phyloP scores from a whole-genome alignment of 139 green algal species.

The Astrephomene gubernaculifera region DNA sequence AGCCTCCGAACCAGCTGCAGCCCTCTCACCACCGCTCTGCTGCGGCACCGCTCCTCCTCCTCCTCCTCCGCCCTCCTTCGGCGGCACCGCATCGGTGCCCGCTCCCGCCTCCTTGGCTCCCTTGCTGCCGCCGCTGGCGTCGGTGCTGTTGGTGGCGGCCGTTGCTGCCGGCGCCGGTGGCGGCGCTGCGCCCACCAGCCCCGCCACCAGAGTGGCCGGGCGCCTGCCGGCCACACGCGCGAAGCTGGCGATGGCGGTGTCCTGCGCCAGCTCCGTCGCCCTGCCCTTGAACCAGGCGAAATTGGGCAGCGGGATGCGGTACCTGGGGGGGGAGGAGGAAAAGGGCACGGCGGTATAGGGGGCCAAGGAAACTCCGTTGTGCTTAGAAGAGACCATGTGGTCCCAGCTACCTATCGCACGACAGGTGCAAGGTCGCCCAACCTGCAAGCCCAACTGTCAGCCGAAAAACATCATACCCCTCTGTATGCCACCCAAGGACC shows the following conservation, averaged over 20 bases:
- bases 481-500: too few relatives aligned
- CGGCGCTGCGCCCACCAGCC: constrained; percentile 12
- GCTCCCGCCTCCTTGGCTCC: not conserved
- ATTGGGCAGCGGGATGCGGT: constrained; percentile 36
- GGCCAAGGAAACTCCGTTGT: too few relatives aligned
- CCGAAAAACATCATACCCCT: too few relatives aligned
- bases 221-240: not conserved
- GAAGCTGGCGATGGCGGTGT: constrained; percentile 25
- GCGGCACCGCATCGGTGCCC: not conserved
- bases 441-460: too few relatives aligned
- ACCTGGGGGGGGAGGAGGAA: not conserved
- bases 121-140: not conserved
- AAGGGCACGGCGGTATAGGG: not conserved
- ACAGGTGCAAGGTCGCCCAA: too few relatives aligned
- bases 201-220: constrained; percentile 1
- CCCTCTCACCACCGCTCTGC: not conserved
- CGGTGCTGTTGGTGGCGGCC: not conserved
- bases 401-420: too few relatives aligned
- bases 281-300: constrained; percentile 27
- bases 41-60: not conserved
- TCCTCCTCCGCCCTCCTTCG: not conserved
- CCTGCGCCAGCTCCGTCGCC: constrained; percentile 23
- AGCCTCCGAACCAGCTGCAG: not conserved
- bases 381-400: too few relatives aligned
- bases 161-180: not conserved